Base-by-base conservation (phyloP, 805 yeast species). In the Zygotorulaspora sp. region DNA sequence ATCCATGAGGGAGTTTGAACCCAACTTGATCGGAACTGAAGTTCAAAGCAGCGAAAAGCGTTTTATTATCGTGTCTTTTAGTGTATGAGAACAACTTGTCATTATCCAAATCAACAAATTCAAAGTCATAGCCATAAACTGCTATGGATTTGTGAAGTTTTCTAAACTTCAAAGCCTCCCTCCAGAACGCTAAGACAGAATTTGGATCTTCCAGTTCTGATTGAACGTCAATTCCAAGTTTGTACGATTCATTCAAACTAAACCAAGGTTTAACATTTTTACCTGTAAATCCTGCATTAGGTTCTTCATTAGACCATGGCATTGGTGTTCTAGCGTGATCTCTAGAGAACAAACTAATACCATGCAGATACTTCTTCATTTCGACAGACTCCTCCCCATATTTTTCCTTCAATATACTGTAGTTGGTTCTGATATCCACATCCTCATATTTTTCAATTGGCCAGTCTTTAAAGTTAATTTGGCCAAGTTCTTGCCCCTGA, bases 401-500 rank as follows among this genome's bases (percentile, higher is more conserved):
- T 35, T 38, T 47, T 35, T 48, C 51, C 46, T 42, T 50, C 40
- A 60, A 66, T 22, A 55, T 57, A 22, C 58, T 55, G 57, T 63
- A 68, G 52, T 67, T 65, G 52, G 68, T 70, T 45, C 65, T 55
- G 29, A 73, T 61, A 44, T 70, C 68, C 43, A 76, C 67, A 50
- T 76, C 82, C 45, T 63, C 56, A 57, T 74, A 76, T 49, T 74
- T 75, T 13, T 61, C 62, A 37, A 74, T 58, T 13, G 65, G 62
- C 77, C 78, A 74, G 27, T 53, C 50, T 36, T 58, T 50, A 19
- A 74, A 56, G 51, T 76, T 76, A 36, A 67, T 66, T 72, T 70
- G 71, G 22, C 77, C 81, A 43, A 77, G 61, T 49, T 77, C 82
- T 54, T 77, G 82, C 35, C 81, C 82, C 57, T 77, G 80, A 57